A percentile compares a stretch with the other conserved stretches of the same genome.
phyloP scores from a whole-genome alignment of 352 stramenopile genomes.

The Phytophthora sojae region DNA sequence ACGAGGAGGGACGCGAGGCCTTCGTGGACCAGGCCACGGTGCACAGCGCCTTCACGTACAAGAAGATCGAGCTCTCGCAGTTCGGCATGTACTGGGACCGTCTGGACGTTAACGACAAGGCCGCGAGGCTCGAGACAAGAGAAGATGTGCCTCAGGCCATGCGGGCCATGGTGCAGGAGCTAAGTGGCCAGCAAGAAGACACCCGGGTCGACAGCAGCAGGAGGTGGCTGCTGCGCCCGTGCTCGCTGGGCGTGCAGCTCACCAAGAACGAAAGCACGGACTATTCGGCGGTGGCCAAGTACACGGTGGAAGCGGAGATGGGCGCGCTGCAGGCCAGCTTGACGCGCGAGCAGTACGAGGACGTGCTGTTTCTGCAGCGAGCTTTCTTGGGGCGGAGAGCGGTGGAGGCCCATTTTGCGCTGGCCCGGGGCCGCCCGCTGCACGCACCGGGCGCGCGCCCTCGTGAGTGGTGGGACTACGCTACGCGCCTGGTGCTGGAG shows the following conservation, averaged over 20 bases:
- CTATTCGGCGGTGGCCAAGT: conserved; percentile 74
- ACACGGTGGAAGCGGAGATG: conserved; percentile 64
- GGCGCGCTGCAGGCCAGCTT: conserved; percentile 56
- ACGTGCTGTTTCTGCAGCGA: conserved; percentile 76
- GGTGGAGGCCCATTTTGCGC: conserved; percentile 76
- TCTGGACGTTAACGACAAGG: conserved; percentile 30
- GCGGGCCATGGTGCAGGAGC: conserved; percentile 56
- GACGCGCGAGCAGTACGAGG: conserved; percentile 83
- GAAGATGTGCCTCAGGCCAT: conserved; percentile 47
- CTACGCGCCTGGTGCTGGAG: conserved; percentile 51
- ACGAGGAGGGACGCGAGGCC: conserved; percentile 64
- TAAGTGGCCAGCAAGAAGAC: conserved; percentile 23
- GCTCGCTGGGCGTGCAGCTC: conserved; percentile 61
- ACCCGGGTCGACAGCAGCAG: conserved; percentile 3
- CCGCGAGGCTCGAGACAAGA: conserved; percentile 46
- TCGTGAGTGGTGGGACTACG: conserved; percentile 85
- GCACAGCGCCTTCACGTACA: conserved; percentile 63
- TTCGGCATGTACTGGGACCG: conserved; percentile 79
- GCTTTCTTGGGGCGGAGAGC: conserved; percentile 67
- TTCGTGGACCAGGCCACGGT: conserved; percentile 70
- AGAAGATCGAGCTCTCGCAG: conserved; percentile 59
- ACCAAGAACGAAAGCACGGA: conserved; percentile 85
- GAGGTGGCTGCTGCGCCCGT: conserved; percentile 64
- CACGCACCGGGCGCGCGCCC: conserved; percentile 47
- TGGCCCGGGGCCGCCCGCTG: conserved; percentile 63